These are phyloP conservation scores for Amphibolis antarctica DNA, from an alignment of 106 monocot genomes.

Conservation along the genomic window DNA sequence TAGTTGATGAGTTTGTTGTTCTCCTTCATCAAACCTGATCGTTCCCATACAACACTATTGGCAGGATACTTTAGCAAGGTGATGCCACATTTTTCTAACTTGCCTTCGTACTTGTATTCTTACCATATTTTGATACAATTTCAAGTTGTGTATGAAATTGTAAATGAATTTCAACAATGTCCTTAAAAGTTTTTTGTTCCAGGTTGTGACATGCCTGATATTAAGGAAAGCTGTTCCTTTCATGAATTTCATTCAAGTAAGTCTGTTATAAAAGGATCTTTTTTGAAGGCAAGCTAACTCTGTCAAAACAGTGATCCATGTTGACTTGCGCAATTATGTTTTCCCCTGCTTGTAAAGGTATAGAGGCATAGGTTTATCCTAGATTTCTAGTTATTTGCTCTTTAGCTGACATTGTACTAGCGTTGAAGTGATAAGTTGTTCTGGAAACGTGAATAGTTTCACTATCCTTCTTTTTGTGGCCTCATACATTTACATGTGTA, in stretches of 20 bases:
- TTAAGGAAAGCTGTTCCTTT: conserved; percentile 43
- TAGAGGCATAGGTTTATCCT: no score
- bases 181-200: neutral
- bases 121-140: neutral
- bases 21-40: conserved; percentile 72
- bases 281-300: no score
- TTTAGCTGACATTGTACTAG: no score
- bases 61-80: conserved; percentile 91
- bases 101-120: neutral
- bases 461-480: no score
- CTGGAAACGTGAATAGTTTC: no score
- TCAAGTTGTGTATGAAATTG: neutral
- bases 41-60: conserved; percentile 36
- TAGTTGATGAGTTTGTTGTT: conserved; percentile 62
- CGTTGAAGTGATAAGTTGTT: no score
- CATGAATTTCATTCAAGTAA: conserved; percentile 73
- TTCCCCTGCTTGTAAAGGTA: no score
- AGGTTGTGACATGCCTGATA: conserved; percentile 85
- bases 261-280: conserved; percentile 6
- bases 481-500: no score
- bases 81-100: neutral
- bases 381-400: no score
- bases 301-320: no score
- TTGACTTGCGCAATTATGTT: no score
- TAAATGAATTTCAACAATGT: neutral